Percentiles rank a stretch among this genome's conserved stretches.
Conservation (phyloP, 2,329 filamentous ascomycete genomes). For the Colletotrichum sp. region DNA sequence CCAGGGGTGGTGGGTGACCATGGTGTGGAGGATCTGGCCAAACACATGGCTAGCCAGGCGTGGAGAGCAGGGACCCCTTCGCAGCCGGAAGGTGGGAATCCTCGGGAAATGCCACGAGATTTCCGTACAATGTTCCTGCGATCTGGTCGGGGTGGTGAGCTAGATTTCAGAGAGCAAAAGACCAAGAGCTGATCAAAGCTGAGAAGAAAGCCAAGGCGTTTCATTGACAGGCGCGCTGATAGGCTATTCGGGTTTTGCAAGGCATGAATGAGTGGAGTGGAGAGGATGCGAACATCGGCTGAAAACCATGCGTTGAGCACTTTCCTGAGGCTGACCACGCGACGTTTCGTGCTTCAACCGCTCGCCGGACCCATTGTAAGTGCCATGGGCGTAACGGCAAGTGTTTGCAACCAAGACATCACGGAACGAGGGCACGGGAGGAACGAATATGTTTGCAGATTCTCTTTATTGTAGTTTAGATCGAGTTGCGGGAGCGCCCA, state of each 20-base stretch:
- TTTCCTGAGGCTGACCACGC: not conserved
- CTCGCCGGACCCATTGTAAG: not conserved
- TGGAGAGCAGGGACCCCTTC: not conserved
- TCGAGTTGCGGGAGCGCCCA: conserved; percentile 13
- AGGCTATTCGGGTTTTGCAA: not conserved
- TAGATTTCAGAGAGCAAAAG: not conserved
- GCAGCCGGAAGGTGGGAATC: not conserved
- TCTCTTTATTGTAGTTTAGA: conserved; percentile 6
- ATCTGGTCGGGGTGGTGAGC: not conserved
- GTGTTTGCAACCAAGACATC: not conserved
- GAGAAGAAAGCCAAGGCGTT: not conserved
- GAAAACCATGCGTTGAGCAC: not conserved
- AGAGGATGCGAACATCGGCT: not conserved
- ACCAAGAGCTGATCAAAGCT: not conserved
- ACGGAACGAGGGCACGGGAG: not conserved
- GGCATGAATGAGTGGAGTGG: not conserved
- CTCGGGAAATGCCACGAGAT: not conserved
- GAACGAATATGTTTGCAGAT: not conserved
- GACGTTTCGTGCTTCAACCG: conserved; percentile 12
- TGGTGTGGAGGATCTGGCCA: not conserved
- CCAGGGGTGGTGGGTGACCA: not conserved
- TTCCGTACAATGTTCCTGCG: not conserved
- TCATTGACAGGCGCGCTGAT: not conserved
- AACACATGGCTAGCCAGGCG: not conserved
- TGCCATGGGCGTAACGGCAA: not conserved